These are phyloP conservation scores for Tagetes patula DNA, from an alignment of 129 eudicot genomes.

Conservation along the genomic window DNA sequence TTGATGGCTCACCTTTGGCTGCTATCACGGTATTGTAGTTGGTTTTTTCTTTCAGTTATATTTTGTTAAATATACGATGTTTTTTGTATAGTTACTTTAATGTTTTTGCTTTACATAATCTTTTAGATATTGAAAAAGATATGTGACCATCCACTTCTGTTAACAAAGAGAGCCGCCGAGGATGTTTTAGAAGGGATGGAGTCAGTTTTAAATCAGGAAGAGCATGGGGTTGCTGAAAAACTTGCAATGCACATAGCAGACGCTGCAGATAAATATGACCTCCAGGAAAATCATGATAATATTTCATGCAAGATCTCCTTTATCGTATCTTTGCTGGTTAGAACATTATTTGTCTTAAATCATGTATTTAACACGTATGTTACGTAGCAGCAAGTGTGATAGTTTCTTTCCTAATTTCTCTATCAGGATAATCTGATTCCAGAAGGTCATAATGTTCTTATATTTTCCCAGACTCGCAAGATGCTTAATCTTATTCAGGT, in stretches of 20 bases:
- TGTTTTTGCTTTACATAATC: not conserved
- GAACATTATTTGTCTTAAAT: conserved; percentile 16
- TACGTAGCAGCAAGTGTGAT: conserved; percentile 10
- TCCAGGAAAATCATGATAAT: conserved; percentile 51
- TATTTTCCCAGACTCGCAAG: conserved; percentile 94
- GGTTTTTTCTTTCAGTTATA: conserved; percentile 4
- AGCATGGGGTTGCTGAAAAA: conserved; percentile 73
- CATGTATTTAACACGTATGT: not conserved
- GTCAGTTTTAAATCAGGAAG: conserved; percentile 58
- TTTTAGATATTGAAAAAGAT: conserved; percentile 87
- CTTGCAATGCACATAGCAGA: conserved; percentile 88
- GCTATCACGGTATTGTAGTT: conserved; percentile 76
- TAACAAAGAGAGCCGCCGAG: conserved; percentile 96
- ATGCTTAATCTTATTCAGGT: conserved; percentile 95
- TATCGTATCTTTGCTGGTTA: conserved; percentile 75
- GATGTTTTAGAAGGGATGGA: conserved; percentile 97
- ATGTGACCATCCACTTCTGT: conserved; percentile 91
- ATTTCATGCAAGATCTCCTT: conserved; percentile 93
- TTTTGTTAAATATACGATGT: not conserved
- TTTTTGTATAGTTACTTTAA: not conserved
- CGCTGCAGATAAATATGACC: conserved; percentile 53
- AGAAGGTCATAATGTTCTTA: conserved; percentile 81
- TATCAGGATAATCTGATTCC: conserved; percentile 72
- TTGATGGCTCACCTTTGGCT: conserved; percentile 98
- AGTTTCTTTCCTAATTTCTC: conserved; percentile 1